A percentile compares a stretch with the other conserved stretches of the same genome.
phyloP scores from a whole-genome alignment of 2,329 filamentous ascomycete species.

The Aureobasidium sp. region DNA sequence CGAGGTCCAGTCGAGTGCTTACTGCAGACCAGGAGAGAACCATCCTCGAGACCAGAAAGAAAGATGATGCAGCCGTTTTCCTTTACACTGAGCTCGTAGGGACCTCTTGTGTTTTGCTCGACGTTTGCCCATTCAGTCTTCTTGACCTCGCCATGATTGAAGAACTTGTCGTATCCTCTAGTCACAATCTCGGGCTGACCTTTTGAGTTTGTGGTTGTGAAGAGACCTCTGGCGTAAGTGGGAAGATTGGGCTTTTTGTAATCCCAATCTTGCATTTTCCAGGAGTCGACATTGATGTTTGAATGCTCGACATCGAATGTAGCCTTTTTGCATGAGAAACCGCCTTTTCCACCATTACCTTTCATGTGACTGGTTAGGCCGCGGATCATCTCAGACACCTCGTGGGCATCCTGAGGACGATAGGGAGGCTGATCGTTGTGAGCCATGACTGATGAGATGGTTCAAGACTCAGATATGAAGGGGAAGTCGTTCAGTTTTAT shows the following conservation, averaged over 20 bases:
- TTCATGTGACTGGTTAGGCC: slow-evolving; percentile 68
- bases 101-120: slow-evolving; percentile 77
- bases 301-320: slow-evolving; percentile 75
- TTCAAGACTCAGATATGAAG: not conserved
- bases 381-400: slow-evolving; percentile 72
- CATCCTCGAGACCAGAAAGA: slow-evolving; percentile 90
- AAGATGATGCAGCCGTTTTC: slow-evolving; percentile 99
- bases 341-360: slow-evolving; percentile 56
- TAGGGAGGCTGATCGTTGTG: slow-evolving; percentile 64
- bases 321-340: slow-evolving; percentile 82
- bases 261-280: slow-evolving; percentile 95
- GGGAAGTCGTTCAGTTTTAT: not conserved
- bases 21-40: slow-evolving; percentile 94
- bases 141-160: slow-evolving; percentile 87
- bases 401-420: slow-evolving; percentile 72
- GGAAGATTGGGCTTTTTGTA: slow-evolving; percentile 91
- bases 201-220: slow-evolving; percentile 77
- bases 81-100: slow-evolving; percentile 96
- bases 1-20: slow-evolving; percentile 95
- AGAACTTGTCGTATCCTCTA: slow-evolving; percentile 99
- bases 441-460: slow-evolving; percentile 51
- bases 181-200: slow-evolving; percentile 81
- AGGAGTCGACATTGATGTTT: slow-evolving; percentile 82
- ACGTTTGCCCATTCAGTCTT: slow-evolving; percentile 89
- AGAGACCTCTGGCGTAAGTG: slow-evolving; percentile 93